Percentiles rank a stretch among this genome's conserved stretches.
These are phyloP conservation scores for Crucihimalaya himalaica DNA, from an alignment of 345 rosid species.

Conservation along the genomic window DNA sequence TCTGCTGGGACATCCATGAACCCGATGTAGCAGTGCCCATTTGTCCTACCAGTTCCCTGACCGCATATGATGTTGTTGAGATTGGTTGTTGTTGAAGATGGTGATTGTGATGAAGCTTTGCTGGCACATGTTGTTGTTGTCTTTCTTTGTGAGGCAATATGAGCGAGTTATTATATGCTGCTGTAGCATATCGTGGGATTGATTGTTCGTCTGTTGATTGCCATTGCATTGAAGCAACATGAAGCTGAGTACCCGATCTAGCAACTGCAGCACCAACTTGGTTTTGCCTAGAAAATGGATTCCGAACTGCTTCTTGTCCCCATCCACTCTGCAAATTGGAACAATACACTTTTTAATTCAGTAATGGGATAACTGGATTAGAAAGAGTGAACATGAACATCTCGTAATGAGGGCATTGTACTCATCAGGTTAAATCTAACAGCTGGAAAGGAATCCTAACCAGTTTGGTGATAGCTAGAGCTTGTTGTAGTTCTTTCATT, in stretches of 20 bases:
- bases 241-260: constrained; percentile 35
- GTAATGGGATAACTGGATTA: neutral
- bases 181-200: constrained; percentile 42
- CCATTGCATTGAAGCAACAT: constrained; percentile 40
- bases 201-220: constrained; percentile 39
- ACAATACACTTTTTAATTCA: neutral
- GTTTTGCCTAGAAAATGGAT: constrained; percentile 62
- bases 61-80: constrained; percentile 22
- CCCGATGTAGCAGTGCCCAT: constrained; percentile 30
- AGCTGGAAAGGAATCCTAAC: neutral
- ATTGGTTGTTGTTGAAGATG: constrained; percentile 25
- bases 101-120: constrained; percentile 18
- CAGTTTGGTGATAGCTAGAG: neutral
- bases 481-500: neutral
- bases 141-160: constrained; percentile 44
- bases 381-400: neutral
- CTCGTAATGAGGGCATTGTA: neutral
- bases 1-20: constrained; percentile 55
- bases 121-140: constrained; percentile 39
- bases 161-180: constrained; percentile 38
- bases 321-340: constrained; percentile 65
- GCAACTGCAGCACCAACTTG: constrained; percentile 43
- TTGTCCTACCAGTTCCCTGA: constrained; percentile 31
- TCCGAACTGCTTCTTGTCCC: constrained; percentile 57
- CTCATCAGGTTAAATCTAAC: neutral